These are phyloP conservation scores for Jamesozyma gamospora DNA, from an alignment of 805 yeast species.

Conservation along the genomic window DNA sequence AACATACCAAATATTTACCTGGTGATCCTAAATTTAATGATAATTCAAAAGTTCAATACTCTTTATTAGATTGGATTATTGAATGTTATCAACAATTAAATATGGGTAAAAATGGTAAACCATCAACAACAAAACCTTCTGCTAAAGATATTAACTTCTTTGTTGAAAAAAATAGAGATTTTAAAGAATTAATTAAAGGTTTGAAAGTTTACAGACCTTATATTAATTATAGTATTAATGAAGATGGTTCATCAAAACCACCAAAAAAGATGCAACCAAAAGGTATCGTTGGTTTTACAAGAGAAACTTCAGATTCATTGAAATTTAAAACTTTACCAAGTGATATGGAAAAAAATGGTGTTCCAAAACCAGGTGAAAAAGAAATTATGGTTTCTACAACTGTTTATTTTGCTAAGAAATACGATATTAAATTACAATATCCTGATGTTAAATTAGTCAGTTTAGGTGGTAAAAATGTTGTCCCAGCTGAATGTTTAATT, in stretches of 20 bases:
- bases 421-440: conserved; percentile 13
- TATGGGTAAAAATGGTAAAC: conserved; percentile 2
- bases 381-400: conserved; percentile 8
- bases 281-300: conserved; percentile 12
- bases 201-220: conserved; percentile 16
- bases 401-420: conserved; percentile 12
- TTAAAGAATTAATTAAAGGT: conserved; percentile 13
- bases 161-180: conserved; percentile 10
- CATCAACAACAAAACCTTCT: conserved; percentile 1
- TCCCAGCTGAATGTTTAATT: conserved; percentile 17
- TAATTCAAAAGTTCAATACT: conserved; percentile 8
- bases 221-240: conserved; percentile 15
- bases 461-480: conserved; percentile 13
- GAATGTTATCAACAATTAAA: conserved; percentile 12
- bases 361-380: conserved; percentile 6
- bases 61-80: conserved; percentile 16
- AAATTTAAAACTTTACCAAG: conserved; percentile 10
- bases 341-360: conserved; percentile 5
- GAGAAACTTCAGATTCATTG: conserved; percentile 15
- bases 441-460: conserved; percentile 14
- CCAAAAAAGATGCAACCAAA: conserved; percentile 12
- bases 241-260: conserved; percentile 15
- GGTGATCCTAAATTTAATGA: conserved; percentile 14
- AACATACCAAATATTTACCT: conserved; percentile 17
- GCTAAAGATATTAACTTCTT: conserved; percentile 14